Evolutionary conservation across 768 basidiomycete genomes (phyloP), one percentile per base, ranked within the genome.

Genomic region (Vararia minispora): DNA sequence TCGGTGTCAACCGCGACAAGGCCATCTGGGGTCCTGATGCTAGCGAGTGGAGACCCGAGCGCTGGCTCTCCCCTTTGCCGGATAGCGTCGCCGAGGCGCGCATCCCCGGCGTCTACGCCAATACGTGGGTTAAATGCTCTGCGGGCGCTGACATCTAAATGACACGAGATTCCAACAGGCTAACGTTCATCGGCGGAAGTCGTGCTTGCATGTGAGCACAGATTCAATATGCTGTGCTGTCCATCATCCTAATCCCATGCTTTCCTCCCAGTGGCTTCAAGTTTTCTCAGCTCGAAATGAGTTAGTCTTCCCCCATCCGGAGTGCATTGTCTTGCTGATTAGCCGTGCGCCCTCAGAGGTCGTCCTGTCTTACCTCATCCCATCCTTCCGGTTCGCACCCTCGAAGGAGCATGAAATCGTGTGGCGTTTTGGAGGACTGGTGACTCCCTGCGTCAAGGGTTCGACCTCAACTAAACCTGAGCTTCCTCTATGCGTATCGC

Each of bases 141-240:
- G 17, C 11, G 11, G 3, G 12, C 12, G 18, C 13, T 14, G 6
- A 16, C 18, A 8, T 18, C 7, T 10, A 21, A 12, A 20, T 6
- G 18, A 33, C n/a, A 6, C 20, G 21, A 9, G 18, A 36, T 10
- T n/a, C 20, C n/a, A 2, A 2, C 28, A 48, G 47, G 40, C 22
- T 48, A 22, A 48, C 47, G 0, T 48, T 48, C 40, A 21, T 48
- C n/a, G 43, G 40, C 4, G 47, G 47, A 20, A 44, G 4, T 33
- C 43, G 14, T 48, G 43, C 44, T 28, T 48, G 35, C 38, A 28
- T 22, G 39, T 47, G 20, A 26, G 20, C n/a, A n/a, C n/a, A n/a
- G n/a, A n/a, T n/a, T n/a, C n/a, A n/a, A n/a, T n/a, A 12, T 28
- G 18, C 11, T 9, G 24, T 28, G 39, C 38, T 34, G 47, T 24